Evolutionary conservation across 257 asterid genomes (phyloP).

Genomic region (Sherardia arvensis): DNA sequence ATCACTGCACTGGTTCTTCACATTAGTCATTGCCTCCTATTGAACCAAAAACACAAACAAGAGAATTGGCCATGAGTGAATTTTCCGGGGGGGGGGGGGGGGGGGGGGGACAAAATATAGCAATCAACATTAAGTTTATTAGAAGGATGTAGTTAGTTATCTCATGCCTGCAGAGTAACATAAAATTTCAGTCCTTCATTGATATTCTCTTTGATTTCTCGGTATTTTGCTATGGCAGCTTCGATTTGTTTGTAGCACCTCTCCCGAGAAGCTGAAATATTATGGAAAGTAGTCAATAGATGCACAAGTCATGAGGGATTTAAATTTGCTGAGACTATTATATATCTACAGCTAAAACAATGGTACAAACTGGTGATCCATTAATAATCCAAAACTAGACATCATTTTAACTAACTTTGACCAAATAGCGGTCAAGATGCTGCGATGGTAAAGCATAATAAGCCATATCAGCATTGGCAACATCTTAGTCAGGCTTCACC

Average conservation of each 20-base stretch:
- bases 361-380: neutral
- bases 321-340: neutral
- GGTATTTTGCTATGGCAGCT: conserved; percentile 84
- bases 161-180: conserved; percentile 81
- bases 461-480: neutral
- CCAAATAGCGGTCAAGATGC: neutral
- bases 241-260: conserved; percentile 84
- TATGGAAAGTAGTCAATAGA: conserved; percentile 7
- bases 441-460: neutral
- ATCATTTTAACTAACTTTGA: neutral
- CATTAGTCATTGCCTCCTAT: conserved; percentile 84
- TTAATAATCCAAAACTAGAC: neutral
- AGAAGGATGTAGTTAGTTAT: neutral
- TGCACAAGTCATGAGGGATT: neutral
- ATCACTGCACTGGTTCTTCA: conserved; percentile 93
- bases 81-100: neutral
- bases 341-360: neutral
- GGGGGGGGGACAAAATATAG: no score
- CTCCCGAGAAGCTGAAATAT: conserved; percentile 84
- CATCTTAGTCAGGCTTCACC: neutral
- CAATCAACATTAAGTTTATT: neutral
- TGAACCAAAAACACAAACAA: conserved; percentile 1
- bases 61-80: neutral
- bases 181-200: conserved; percentile 96
- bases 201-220: conserved; percentile 83